Base-by-base conservation (phyloP, 73 alveolate species). In the Symbiodinium natans region DNA sequence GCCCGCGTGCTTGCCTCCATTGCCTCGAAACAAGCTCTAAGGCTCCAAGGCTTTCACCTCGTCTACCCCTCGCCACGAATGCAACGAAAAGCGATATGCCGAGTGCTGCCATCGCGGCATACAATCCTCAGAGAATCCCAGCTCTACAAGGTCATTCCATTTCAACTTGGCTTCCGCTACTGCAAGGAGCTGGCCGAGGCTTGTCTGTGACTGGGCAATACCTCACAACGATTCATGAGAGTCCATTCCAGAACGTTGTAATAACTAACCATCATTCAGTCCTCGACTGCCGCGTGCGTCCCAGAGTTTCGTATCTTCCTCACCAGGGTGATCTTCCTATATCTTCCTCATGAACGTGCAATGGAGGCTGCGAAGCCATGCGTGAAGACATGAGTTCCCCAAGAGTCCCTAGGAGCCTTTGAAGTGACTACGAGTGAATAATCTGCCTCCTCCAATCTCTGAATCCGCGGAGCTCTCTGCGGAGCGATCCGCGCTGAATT, bases 241-340 rank as follows among this genome's bases (percentile, higher is more conserved):
- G n/a, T n/a, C n/a, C n/a, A n/a, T n/a, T n/a, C n/a, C n/a, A n/a
- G n/a, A n/a, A n/a, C n/a, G n/a, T n/a, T n/a, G n/a, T n/a, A n/a
- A n/a, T n/a, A n/a, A n/a, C n/a, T n/a, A n/a, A n/a, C n/a, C n/a
- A n/a, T n/a, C n/a, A n/a, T n/a, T n/a, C n/a, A n/a, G n/a, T n/a
- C n/a, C n/a, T n/a, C n/a, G 80, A 3, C 36, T 63, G 33, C 36
- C 36, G 36, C 36, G 3, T 19, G 80, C 80, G 27, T 63, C 80
- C 80, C 80, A 63, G 80, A 63, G 80, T 29, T 63, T 25, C 38
- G 80, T 23, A 63, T 63, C 80, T 63, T 31, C 80, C 80, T 63
- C 71, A 29, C 71, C 25, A 52, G 6, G 15, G 71, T 15, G 1
- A 52, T 52, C n/a, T 52, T 21, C 21, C 21, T 4, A 52, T 27